Evolutionary conservation across 352 stramenopile species (phyloP).

Genomic region (Albugo candida): DNA sequence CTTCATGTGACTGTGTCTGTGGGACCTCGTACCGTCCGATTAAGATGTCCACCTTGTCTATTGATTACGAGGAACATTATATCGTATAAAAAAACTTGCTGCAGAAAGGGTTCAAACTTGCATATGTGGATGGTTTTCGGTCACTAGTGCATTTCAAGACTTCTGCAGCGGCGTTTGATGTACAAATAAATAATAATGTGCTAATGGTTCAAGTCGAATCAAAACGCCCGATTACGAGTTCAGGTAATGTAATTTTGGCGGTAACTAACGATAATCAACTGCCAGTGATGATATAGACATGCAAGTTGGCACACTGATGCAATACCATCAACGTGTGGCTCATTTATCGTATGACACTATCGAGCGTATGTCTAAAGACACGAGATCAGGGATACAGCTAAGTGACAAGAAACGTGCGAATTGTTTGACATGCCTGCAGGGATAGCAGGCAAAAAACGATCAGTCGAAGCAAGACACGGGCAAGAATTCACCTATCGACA

Average conservation of each 20-base stretch:
- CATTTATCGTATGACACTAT: neutral
- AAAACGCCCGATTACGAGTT: neutral
- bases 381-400: neutral
- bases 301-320: neutral
- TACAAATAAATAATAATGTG: neutral
- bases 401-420: neutral
- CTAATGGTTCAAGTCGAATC: neutral
- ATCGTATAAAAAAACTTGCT: neutral
- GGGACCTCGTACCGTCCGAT: neutral
- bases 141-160: neutral
- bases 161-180: neutral
- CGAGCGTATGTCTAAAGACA: neutral
- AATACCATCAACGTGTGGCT: neutral
- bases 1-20: neutral
- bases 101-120: neutral
- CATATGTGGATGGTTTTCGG: neutral
- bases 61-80: neutral
- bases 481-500: neutral
- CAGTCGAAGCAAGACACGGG: neutral
- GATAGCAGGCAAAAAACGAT: neutral
- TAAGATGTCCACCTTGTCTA: neutral
- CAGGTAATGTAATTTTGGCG: neutral
- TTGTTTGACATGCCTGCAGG: neutral
- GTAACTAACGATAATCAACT: neutral
- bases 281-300: neutral